These are phyloP conservation scores for Neonectria coccinea DNA, from an alignment of 2,329 filamentous ascomycete genomes.

Conservation along the genomic window DNA sequence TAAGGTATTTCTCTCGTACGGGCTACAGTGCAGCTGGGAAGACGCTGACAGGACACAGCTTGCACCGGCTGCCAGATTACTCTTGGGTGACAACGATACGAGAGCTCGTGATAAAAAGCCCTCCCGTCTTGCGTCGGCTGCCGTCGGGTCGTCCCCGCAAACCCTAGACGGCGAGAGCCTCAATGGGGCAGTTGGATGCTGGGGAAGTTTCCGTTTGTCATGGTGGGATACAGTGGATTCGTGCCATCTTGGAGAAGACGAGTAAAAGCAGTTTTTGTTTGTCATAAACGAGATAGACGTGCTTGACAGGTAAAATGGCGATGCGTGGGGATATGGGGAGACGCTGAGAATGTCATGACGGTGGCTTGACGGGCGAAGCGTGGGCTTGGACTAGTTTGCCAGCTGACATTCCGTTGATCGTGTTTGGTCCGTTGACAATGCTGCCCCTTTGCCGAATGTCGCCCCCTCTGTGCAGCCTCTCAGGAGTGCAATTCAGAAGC, in stretches of 20 bases:
- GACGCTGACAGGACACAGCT: background rate
- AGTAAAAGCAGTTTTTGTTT: background rate
- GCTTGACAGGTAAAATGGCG: background rate
- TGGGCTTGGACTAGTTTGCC: background rate
- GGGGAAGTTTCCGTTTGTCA: slow-evolving; percentile 4
- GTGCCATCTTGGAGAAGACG: background rate
- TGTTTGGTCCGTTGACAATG: background rate
- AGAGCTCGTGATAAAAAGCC: background rate
- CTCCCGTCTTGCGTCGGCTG: slow-evolving; percentile 8
- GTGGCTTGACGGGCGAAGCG: background rate
- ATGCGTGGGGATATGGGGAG: background rate
- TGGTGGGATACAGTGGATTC: background rate
- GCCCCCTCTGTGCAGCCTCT: background rate
- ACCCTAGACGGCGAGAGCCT: background rate
- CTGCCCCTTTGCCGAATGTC: background rate
- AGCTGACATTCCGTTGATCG: background rate
- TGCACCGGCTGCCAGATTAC: no score
- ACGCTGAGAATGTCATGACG: background rate
- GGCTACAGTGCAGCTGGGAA: no score
- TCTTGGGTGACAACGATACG: background rate
- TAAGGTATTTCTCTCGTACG: background rate
- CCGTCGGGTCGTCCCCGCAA: slow-evolving; percentile 16
- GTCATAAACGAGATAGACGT: background rate
- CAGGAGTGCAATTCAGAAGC: background rate
- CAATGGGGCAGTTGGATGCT: slow-evolving; percentile 10